Base-by-base conservation (phyloP, 768 basidiomycete species). In the Tylopilus plumbeoviolaceoides region DNA sequence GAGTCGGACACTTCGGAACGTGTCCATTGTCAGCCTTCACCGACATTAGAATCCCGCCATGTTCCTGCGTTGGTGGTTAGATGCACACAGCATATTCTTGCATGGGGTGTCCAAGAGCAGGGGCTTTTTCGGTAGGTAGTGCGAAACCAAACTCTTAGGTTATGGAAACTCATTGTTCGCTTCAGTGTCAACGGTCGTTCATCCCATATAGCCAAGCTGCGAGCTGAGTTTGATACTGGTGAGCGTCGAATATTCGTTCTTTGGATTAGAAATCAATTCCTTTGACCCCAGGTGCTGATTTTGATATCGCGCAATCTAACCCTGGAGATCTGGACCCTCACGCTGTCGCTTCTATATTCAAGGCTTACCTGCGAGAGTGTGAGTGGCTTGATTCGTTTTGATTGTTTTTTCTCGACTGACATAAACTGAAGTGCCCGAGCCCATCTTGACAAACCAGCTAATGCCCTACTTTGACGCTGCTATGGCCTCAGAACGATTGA, bases 261-360 rank as follows among this genome's bases (percentile, higher is more conserved):
- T 33, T 42, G 43, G 38, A 44, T 38, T 31, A 11, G 17, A 38
- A n/a, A 48, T 17, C 50, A 45, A 70, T 25, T 31, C 17, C 21
- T 30, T 21, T 47, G 23, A 51, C 65, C 36, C 38, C 62, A 86
- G 91, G 93, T 52, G 88, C 86, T 47, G 95, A 98, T 71, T 91
- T 86, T 61, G 86, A 93, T 63, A 80, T 98, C 72, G 71, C 77
- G 38, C 80, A 82, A 56, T 88, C 85, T 57, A 79, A 80, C 46
- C 93, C 92, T 23, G 83, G 88, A 8, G 93, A 98, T 63, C 72
- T 98, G 33, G 95, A 98, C 64, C 95, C 95, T 44, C 93, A 98
- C 68, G 91, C 92, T 1, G 94, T 98, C 7, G 85, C 94, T 18
- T 90, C 91, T 23, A 74, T 95, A 28, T 97, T 95, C 73, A 97